These are phyloP conservation scores for Rhizopus sp. DNA, from an alignment of 371 early-diverging fungal genomes.

Conservation along the genomic window DNA sequence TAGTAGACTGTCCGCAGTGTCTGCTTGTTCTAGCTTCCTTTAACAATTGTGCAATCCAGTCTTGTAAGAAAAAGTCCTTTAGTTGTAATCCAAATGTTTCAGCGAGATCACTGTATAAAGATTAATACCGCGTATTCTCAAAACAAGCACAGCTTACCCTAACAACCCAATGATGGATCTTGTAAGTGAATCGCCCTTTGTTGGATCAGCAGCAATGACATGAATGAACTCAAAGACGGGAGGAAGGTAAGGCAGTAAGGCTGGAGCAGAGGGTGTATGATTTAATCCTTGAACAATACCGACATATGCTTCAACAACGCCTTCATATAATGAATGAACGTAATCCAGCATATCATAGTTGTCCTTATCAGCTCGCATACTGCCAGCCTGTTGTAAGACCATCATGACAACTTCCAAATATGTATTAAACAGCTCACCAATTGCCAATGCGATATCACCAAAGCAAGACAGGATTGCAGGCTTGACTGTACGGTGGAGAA, in stretches of 20 bases:
- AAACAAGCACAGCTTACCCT: conserved; percentile 48
- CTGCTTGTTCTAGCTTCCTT: conserved; percentile 75
- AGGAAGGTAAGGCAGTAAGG: conserved; percentile 64
- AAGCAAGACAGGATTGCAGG: conserved; percentile 93
- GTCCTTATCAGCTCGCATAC: conserved; percentile 63
- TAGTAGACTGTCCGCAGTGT: conserved; percentile 59
- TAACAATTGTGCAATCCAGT: conserved; percentile 69
- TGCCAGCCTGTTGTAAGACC: conserved; percentile 84
- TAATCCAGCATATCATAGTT: conserved; percentile 85
- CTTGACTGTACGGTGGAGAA: conserved; percentile 85
- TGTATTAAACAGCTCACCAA: conserved; percentile 83
- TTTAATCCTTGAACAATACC: conserved; percentile 94
- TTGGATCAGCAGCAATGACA: conserved; percentile 60
- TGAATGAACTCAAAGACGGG: conserved; percentile 79
- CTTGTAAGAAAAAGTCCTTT: conserved; percentile 58
- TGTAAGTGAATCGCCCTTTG: conserved; percentile 65
- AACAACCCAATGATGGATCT: conserved; percentile 82
- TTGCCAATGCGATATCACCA: conserved; percentile 97
- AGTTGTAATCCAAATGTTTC: conserved; percentile 79
- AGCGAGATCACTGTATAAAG: conserved; percentile 62
- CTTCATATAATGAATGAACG: conserved; percentile 79
- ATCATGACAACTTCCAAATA: conserved; percentile 84
- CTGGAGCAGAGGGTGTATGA: conserved; percentile 54
- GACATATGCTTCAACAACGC: conserved; percentile 92
- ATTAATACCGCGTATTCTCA: background rate